Evolutionary conservation across 2,329 filamentous ascomycete species (phyloP).

Genomic region (Incumbomyces delicatus): DNA sequence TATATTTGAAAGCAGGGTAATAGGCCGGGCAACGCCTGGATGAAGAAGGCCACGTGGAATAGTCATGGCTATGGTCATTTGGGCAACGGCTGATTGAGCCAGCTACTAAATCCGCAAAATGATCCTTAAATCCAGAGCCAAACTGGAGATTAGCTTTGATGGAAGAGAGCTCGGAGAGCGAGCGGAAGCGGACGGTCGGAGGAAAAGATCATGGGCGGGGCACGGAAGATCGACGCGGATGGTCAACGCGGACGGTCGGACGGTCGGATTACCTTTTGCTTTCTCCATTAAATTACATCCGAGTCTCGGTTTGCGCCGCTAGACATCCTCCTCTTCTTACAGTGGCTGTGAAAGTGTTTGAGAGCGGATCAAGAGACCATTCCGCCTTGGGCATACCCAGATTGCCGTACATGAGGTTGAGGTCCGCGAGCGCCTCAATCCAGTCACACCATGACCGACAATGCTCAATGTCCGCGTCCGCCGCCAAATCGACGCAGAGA

Average conservation of each 20-base stretch:
- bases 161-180: slow-evolving; percentile 11
- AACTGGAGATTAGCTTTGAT: slow-evolving; percentile 9
- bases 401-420: slow-evolving; percentile 7
- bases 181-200: slow-evolving; percentile 9
- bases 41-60: no score
- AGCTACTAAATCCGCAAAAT: slow-evolving; percentile 14
- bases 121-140: slow-evolving; percentile 10
- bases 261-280: no score
- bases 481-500: slow-evolving; percentile 22
- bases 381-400: slow-evolving; percentile 3
- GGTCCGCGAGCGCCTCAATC: slow-evolving; percentile 14
- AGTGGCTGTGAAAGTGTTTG: slow-evolving; percentile 9
- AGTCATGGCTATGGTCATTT: slow-evolving; percentile 9
- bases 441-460: slow-evolving; percentile 18
- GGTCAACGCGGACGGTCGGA: no score
- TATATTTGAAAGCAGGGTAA: slow-evolving; percentile 13
- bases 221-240: slow-evolving; percentile 14
- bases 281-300: slow-evolving; percentile 4
- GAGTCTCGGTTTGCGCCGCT: slow-evolving; percentile 9
- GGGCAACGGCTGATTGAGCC: slow-evolving; percentile 6
- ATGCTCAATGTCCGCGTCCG: slow-evolving; percentile 21
- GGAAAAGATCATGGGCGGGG: slow-evolving; percentile 5
- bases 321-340: slow-evolving; percentile 14
- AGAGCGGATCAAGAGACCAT: slow-evolving; percentile 5
- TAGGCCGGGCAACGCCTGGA: neutral